Base-by-base conservation (phyloP, 805 yeast genomes). In the Teunomyces stri region DNA sequence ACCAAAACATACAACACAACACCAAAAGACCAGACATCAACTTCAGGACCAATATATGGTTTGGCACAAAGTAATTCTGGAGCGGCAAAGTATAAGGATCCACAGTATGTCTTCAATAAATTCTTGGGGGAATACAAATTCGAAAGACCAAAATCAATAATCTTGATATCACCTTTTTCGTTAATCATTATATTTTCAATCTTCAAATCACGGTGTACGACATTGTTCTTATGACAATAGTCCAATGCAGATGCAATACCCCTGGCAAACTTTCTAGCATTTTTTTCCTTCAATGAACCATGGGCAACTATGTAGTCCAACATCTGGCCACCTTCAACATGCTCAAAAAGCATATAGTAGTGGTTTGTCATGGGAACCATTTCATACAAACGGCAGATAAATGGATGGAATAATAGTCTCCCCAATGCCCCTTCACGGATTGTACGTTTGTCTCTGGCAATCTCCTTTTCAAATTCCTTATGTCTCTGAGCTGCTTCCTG, bases 11-110 rank as follows among this genome's bases (percentile, higher is more conserved):
- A 94, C 43, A 94, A 70, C 0, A 94, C 98, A 28, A 94, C 96
- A 53, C 99, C 99, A 74, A 91, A 92, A 2, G 97, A 89, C 99
- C 99, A 94, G 15, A 94, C 85, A 65, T 94, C 99, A 42, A 94
- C 97, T 65, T 94, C 99, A 0, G 99, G 99, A 0, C 99, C 99
- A 31, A 80, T 75, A 60, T 94, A 94, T 1, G 97, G 97, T 55
- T 82, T 83, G 1, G 98, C 99, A 49, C 88, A 87, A 45, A 94
- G 74, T 55, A 94, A 75, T 66, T 94, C 99, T 0, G 99, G 99
- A 0, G 99, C 99, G 0, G 99, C 99, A 78, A 94, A 94, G 65
- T 94, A 94, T 44, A 94, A 74, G 0, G 97, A 90, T 3, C 99
- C 99, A 75, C 99, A 94, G 62, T 89, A 94, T 1, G 99, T 94